Percentiles rank a stretch among this genome's conserved stretches.
phyloP scores from a whole-genome alignment of 768 basidiomycete genomes.

The Phlebiopsis gigantea region DNA sequence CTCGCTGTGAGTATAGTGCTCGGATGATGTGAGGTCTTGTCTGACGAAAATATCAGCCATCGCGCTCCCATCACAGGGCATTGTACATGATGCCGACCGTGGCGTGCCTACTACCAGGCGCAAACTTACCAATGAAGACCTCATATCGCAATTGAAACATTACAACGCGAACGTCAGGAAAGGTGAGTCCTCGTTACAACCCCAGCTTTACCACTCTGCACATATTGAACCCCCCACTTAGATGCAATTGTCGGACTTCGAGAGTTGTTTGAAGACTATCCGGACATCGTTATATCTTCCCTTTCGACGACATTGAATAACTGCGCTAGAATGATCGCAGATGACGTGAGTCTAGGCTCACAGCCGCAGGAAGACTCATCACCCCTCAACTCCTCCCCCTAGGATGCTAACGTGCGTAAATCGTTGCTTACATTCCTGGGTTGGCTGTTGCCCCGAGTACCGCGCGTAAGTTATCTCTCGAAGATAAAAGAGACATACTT shows the following conservation, averaged over 20 bases:
- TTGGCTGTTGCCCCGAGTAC: conserved; percentile 67
- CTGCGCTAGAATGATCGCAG: conserved; percentile 68
- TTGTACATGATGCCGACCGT: conserved; percentile 49
- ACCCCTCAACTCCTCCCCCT: background rate
- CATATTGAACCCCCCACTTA: conserved; percentile 21
- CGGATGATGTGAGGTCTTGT: background rate
- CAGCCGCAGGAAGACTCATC: background rate
- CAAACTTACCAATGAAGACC: conserved; percentile 69
- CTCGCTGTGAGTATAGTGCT: conserved; percentile 63
- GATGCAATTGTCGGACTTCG: conserved; percentile 71
- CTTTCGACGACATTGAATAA: conserved; percentile 53
- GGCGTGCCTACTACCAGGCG: conserved; percentile 68
- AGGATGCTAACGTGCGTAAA: conserved; percentile 83
- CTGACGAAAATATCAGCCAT: conserved; percentile 52
- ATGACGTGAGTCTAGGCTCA: conserved; percentile 54
- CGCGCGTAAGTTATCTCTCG: conserved; percentile 38
- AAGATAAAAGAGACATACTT: background rate
- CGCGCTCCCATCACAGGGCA: conserved; percentile 81
- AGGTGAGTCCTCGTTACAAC: conserved; percentile 44
- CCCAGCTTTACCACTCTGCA: background rate
- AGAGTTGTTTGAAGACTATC: conserved; percentile 65
- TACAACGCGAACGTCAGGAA: conserved; percentile 73
- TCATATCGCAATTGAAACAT: conserved; percentile 77
- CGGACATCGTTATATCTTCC: conserved; percentile 44
- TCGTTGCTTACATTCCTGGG: conserved; percentile 58